Evolutionary conservation across 1,139 yeast species (phyloP), one percentile per base, ranked within the genome.

Genomic region (Taiozyma onychis): DNA sequence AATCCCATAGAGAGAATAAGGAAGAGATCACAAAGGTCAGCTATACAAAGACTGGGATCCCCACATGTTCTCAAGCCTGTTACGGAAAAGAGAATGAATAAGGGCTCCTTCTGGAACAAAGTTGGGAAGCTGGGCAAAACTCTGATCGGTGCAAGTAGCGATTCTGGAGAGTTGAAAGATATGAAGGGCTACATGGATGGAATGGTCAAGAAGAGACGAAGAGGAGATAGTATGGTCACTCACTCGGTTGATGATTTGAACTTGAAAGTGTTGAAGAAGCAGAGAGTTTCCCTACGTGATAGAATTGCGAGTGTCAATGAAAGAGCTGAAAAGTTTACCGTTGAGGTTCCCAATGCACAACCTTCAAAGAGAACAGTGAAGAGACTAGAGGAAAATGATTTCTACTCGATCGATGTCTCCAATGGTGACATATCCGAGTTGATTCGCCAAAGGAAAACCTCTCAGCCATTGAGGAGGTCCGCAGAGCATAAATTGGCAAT

Each of bases 181-280:
- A 59, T 60, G 62, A 59, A 56, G 48, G 47, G 27, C n/a, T 58
- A 59, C 42, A 55, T 57, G 56, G 48, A 57, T 41, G 59, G 55
- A 0, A 57, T 59, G 61, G 53, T 60, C 6, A 39, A 48, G 13
- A 47, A 47, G 24, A 46, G 54, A 47, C 46, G 52, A 13, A 42
- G 50, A 30, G 45, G 43, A 18, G 37, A 35, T 28, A 35, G 28
- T 21, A 27, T 39, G 11, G 10, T 13, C 11, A 46, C 22, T 7
- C 28, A 44, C 13, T 13, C 44, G 46, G 16, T 47, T 48, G 50
- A 46, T 48, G 35, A 47, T 13, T n/a, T 43, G 28, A 30, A 43
- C 32, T 37, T 34, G 24, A 35, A 9, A 13, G 46, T 16, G 48
- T 51, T 30, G 21, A 45, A 16, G 48, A 44, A 9, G 27, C 21